phyloP scores from a whole-genome alignment of 2,329 filamentous ascomycete genomes.

The Nemania sp. region DNA sequence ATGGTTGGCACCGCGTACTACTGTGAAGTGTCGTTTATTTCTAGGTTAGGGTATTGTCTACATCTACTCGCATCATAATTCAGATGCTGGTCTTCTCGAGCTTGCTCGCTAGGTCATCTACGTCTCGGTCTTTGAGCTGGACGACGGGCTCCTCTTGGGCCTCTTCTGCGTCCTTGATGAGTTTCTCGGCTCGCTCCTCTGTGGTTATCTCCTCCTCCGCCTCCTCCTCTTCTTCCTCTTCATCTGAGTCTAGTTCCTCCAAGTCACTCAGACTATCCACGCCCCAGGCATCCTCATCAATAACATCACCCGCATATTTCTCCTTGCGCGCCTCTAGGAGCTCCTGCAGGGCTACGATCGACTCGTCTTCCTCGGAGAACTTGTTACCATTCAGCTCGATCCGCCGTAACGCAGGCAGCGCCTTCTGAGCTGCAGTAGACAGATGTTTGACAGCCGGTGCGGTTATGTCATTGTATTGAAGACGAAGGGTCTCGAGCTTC shows the following conservation, averaged over 20 bases:
- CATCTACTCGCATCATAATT: constrained; percentile 15
- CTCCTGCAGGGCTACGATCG: constrained; percentile 68
- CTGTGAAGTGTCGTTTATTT: constrained; percentile 7
- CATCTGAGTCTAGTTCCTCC: constrained; percentile 73
- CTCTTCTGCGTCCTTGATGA: constrained; percentile 70
- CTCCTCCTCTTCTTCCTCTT: constrained; percentile 69
- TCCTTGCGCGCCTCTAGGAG: constrained; percentile 80
- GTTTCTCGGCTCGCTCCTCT: constrained; percentile 70
- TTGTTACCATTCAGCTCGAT: constrained; percentile 97
- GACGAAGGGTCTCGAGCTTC: constrained; percentile 77
- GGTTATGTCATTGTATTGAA: constrained; percentile 96
- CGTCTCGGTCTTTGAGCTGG: constrained; percentile 72
- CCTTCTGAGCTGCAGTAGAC: constrained; percentile 66
- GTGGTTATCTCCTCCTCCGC: constrained; percentile 67
- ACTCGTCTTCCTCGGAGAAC: constrained; percentile 82
- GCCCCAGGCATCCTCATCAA: constrained; percentile 82
- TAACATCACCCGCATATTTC: constrained; percentile 64
- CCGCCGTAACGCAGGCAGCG: constrained; percentile 76
- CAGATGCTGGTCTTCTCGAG: constrained; percentile 72
- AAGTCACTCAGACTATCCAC: constrained; percentile 86
- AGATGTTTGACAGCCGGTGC: constrained; percentile 73
- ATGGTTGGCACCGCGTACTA: constrained; percentile 11
- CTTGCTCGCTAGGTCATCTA: constrained; percentile 78
- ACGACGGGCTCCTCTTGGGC: constrained; percentile 76
- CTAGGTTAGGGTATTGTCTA: constrained; percentile 27